Conservation (phyloP, 768 basidiomycete species). For the Phaeotremella skinneri region DNA sequence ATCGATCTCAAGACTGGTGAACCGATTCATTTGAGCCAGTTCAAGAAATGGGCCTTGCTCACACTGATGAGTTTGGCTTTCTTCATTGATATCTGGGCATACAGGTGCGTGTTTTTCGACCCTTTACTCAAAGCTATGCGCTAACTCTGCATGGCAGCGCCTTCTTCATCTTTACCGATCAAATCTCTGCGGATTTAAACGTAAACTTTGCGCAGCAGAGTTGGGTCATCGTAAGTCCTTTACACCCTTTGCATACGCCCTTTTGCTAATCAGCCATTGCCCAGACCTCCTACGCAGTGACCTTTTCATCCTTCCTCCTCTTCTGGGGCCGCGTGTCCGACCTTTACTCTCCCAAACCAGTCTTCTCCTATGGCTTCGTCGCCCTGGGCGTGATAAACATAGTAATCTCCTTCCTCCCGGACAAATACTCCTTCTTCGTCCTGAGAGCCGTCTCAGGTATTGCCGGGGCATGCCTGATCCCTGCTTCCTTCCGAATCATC, state of each 20-base stretch:
- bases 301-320: slow-evolving; percentile 41
- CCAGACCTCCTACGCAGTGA: slow-evolving; percentile 35
- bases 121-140: background rate
- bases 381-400: slow-evolving; percentile 28
- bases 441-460: slow-evolving; percentile 34
- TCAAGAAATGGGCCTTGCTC: slow-evolving; percentile 21
- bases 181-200: slow-evolving; percentile 31
- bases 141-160: slow-evolving; percentile 30
- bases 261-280: background rate
- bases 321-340: slow-evolving; percentile 44
- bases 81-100: slow-evolving; percentile 26
- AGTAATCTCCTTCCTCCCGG: slow-evolving; percentile 29
- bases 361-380: slow-evolving; percentile 43
- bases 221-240: slow-evolving; percentile 36
- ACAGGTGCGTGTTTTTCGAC: slow-evolving; percentile 4
- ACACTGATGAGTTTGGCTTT: slow-evolving; percentile 20
- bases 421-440: slow-evolving; percentile 38
- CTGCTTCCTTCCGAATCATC: slow-evolving; percentile 34
- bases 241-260: background rate
- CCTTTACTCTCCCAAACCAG: slow-evolving; percentile 39
- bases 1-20: background rate
- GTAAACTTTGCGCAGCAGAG: slow-evolving; percentile 30
- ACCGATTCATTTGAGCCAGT: slow-evolving; percentile 12
- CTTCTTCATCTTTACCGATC: slow-evolving; percentile 34
- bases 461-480: slow-evolving; percentile 28